Base-by-base conservation (phyloP, 805 yeast species). In the Saccharomycopsis oosterbeekiorum region DNA sequence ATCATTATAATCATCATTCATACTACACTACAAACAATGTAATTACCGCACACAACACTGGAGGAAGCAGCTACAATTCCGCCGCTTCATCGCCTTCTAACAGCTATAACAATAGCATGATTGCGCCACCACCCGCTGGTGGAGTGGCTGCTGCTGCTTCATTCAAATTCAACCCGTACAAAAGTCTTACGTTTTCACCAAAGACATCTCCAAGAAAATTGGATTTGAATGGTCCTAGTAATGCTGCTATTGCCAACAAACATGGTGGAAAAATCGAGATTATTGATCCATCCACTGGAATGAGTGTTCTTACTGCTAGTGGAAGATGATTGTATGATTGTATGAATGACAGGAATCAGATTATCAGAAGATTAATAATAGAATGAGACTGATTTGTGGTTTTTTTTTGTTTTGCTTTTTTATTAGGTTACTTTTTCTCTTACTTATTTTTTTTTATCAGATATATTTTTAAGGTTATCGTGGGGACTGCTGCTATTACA, bases 141-240 rank as follows among this genome's bases (percentile, higher is more conserved):
- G 26, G 57, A 39, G 34, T 39, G 19, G 53, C 34, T 21, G 53
- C n/a, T n/a, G 21, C 14, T 24, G 53, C 34, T 15, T 47, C 53
- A 6, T 41, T 58, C 50, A 63, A 61, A 51, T 63, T 63, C 39
- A 63, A 63, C 54, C 64, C 65, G 1, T 63, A 63, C 57, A 63
- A 62, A 39, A 61, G 64, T 21, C 59, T 53, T 39, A 61, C 60
- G 5, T 63, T 63, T 34, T 63, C 65, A 14, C 65, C 65, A 55
- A 63, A 57, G 58, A 43, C 60, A 21, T 59, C 62, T 42, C 62
- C 65, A 19, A 53, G 55, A 40, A 60, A 56, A 50, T 58, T 58
- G 53, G 55, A 50, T 11, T 24, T 59, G n/a, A 36, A n/a, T 17
- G 42, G 57, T 29, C 34, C 34, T 6, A 29, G 6, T 29, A 29